phyloP scores from a whole-genome alignment of 2,329 filamentous ascomycete species.

The Raffaelea ambrosiae region DNA sequence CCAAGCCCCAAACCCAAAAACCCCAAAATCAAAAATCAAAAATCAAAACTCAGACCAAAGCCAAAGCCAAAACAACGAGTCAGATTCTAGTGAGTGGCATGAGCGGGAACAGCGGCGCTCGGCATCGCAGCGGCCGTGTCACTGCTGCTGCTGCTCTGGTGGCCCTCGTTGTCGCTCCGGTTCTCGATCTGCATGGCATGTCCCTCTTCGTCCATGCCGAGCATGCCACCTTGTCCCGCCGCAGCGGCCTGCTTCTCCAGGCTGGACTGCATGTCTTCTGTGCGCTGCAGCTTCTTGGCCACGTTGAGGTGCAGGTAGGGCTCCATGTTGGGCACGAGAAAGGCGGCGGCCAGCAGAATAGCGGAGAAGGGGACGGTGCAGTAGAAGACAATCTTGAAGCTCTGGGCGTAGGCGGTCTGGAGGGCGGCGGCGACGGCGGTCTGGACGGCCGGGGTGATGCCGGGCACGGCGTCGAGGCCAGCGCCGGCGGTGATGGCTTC shows the following conservation, averaged over 20 bases:
- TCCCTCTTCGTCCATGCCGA: not conserved
- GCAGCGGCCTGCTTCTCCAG: not conserved
- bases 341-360: slow-evolving; percentile 26
- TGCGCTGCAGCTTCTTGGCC: slow-evolving; percentile 30
- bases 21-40: no score
- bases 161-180: no score
- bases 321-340: slow-evolving; percentile 32
- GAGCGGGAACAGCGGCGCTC: no score
- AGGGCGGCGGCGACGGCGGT: slow-evolving; percentile 24
- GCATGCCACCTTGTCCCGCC: no score
- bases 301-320: slow-evolving; percentile 33
- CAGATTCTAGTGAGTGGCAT: no score
- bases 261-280: not conserved
- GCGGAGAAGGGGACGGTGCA: slow-evolving; percentile 30
- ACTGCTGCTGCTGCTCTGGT: no score
- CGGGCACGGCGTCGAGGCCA: slow-evolving; percentile 23
- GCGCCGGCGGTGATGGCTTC: slow-evolving; percentile 21
- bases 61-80: no score
- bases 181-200: not conserved
- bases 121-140: no score
- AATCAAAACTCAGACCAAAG: no score
- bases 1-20: no score
- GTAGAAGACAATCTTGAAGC: slow-evolving; percentile 35
- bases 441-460: slow-evolving; percentile 24
- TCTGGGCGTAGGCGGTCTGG: slow-evolving; percentile 31